Base-by-base conservation (phyloP, 2,329 filamentous ascomycete species). In the Paramyrothecium roridum region DNA sequence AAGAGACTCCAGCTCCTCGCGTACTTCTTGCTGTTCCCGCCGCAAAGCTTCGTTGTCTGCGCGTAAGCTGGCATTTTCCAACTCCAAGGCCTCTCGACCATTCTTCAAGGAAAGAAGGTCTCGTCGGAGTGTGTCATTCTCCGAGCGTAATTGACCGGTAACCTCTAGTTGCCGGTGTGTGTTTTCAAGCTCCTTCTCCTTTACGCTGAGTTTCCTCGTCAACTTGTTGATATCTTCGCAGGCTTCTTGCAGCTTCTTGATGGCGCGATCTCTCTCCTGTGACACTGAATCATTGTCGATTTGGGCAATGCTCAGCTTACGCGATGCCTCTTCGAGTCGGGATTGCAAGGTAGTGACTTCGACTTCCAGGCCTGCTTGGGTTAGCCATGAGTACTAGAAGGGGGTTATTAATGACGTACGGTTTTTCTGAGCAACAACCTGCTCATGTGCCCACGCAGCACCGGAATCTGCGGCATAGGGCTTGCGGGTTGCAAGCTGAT, bases 251-350 rank as follows among this genome's bases (percentile, higher is more conserved):
- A 87, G 76, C 62, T 87, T 86, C 52, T 79, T 79, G 50, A 88
- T 76, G 40, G 87, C 81, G 49, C 84, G 83, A 61, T 90, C 86
- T 30, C 85, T 81, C 68, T 90, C 88, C 30, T 82, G 78, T 3
- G 79, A 77, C 46, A 89, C 71, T 3, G 84, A 81, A 58, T 87
- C 82, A 56, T 82, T 85, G 58, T 85, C 81, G 52, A 86, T 84
- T 52, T 88, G 84, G 37, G 80, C 77, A n/a, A 84, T 77, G 57
- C 80, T 83, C 22, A 82, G 74, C 64, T 87, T 87, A 48, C 82
- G 82, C 54, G 85, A 84, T 40, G 82, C 78, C 59, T 86, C 79
- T 56, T 88, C 84, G 2, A 90, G 73, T 17, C 82, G 84, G 8
- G 79, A 74, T 62, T 87, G 82, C 40, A 89, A 73, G 20, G 83